Conservation (phyloP, 176 grass and related monocot species). For the Chloris gayana region DNA sequence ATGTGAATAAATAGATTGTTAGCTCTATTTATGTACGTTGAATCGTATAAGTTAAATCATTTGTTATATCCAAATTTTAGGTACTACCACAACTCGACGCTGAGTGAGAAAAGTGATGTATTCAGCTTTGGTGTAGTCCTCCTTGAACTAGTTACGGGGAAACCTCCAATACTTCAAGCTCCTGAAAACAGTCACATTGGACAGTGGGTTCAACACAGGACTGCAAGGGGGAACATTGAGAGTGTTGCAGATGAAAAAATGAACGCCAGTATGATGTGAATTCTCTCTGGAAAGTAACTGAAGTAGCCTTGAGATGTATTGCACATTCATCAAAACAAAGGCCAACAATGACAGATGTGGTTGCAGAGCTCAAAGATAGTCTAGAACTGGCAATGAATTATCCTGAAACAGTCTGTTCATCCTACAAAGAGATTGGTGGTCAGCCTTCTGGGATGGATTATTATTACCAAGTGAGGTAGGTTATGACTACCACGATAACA, state of each 20-base stretch:
- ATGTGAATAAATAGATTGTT: too few relatives aligned
- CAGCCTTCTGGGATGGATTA: not conserved
- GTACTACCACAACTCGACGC: constrained; percentile 35
- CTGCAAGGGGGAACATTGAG: constrained; percentile 58
- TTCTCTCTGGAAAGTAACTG: constrained; percentile 62
- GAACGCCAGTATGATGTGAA: constrained; percentile 55
- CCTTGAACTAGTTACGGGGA: constrained; percentile 55
- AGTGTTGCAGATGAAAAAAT: constrained; percentile 48
- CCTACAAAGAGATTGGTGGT: not conserved
- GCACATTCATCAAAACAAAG: constrained; percentile 37
- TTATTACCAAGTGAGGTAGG: too few relatives aligned
- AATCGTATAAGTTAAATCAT: too few relatives aligned
- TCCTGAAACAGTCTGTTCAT: not conserved
- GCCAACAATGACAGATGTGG: constrained; percentile 54
- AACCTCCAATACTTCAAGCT: constrained; percentile 30
- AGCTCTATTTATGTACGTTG: too few relatives aligned
- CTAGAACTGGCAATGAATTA: constrained; percentile 36
- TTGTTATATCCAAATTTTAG: too few relatives aligned
- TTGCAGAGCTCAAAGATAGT: constrained; percentile 62
- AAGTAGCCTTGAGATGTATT: constrained; percentile 46
- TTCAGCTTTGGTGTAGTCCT: constrained; percentile 64
- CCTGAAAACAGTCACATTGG: constrained; percentile 30
- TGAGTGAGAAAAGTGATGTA: constrained; percentile 54
- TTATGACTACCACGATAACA: not conserved
- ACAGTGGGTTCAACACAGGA: constrained; percentile 53